A percentile compares a stretch with the other conserved stretches of the same genome.
phyloP scores from a whole-genome alignment of 164 flowering plant species.

The Kalanchoe fedtschenkoi region DNA sequence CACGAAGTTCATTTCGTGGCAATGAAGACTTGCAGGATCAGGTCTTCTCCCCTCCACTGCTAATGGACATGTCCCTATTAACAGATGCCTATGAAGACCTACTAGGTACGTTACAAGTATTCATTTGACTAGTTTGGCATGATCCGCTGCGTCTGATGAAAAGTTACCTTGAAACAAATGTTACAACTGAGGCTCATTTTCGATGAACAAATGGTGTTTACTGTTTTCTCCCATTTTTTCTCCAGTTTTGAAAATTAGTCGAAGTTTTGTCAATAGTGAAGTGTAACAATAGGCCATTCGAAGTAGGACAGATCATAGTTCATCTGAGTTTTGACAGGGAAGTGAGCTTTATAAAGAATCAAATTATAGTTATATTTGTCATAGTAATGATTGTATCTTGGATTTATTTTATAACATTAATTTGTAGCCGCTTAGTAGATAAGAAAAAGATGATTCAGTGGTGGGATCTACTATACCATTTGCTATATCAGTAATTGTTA shows the following conservation, averaged over 20 bases:
- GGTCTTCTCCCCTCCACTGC: slow-evolving; percentile 86
- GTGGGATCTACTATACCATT: too few species aligned
- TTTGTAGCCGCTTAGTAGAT: not conserved
- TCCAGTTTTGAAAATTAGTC: not conserved
- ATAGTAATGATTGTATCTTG: not conserved
- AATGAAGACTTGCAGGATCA: slow-evolving; percentile 55
- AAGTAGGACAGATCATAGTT: not conserved
- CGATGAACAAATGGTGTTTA: not conserved
- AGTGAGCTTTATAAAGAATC: not conserved
- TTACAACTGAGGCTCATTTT: not conserved
- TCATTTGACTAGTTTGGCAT: not conserved
- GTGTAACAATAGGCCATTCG: not conserved
- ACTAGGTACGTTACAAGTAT: slow-evolving; percentile 54
- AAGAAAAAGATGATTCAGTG: not conserved
- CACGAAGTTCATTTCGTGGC: slow-evolving; percentile 37
- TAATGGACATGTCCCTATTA: slow-evolving; percentile 65
- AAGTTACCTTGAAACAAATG: not conserved
- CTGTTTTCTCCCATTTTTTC: not conserved
- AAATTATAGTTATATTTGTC: not conserved
- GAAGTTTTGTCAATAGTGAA: not conserved
- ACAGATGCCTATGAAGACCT: slow-evolving; percentile 81
- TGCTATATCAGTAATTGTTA: not conserved
- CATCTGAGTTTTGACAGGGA: not conserved
- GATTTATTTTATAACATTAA: not conserved
- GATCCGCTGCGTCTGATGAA: not conserved